Evolutionary conservation across 495 filamentous ascomycete genomes (phyloP).

Genomic region (Xylaria acuta): DNA sequence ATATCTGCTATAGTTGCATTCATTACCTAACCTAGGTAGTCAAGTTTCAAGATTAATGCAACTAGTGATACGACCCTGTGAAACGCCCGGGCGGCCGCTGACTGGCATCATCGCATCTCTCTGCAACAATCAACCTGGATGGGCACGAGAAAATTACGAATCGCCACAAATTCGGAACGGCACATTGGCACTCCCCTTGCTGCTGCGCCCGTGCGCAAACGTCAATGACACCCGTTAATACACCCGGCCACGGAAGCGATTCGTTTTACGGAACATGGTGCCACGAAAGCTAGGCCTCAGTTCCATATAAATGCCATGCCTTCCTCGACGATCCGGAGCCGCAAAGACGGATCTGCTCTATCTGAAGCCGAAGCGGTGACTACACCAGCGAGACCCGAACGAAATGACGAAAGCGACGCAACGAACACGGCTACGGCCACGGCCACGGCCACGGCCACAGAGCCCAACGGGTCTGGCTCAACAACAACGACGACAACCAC

Average conservation of each 20-base stretch:
- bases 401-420: background rate
- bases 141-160: background rate
- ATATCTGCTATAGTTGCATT: background rate
- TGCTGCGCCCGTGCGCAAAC: background rate
- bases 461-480: background rate
- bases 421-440: background rate
- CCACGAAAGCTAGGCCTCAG: slow-evolving; percentile 11
- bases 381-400: background rate
- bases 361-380: background rate
- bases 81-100: background rate
- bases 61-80: background rate
- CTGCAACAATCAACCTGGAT: background rate
- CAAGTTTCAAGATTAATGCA: background rate
- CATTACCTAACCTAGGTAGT: too few species aligned
- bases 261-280: slow-evolving; percentile 19
- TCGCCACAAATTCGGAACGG: background rate
- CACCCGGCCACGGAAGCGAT: slow-evolving; percentile 3
- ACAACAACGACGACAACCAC: background rate
- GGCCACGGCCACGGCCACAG: background rate
- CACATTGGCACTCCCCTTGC: background rate
- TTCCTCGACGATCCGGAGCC: slow-evolving; percentile 11
- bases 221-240: background rate
- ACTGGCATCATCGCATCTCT: slow-evolving; percentile 11
- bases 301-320: slow-evolving; percentile 24
- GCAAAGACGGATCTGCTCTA: slow-evolving; percentile 17